Conservation (phyloP, 1,284 basidiomycete genomes). For the Xanthoconium separans region DNA sequence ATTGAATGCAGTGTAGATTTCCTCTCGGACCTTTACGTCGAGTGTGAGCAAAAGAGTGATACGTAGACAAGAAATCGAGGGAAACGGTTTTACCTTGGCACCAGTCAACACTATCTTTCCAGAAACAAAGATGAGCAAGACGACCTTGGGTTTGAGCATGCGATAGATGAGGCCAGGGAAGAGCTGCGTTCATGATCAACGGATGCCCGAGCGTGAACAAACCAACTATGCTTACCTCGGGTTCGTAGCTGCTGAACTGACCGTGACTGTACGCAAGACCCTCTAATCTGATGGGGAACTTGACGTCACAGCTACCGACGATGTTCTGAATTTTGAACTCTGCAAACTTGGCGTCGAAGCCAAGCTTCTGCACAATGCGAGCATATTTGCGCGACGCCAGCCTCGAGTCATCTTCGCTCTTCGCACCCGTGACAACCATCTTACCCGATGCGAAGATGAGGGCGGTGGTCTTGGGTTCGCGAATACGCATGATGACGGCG, state of each 20-base stretch:
- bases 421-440: slow-evolving; percentile 99
- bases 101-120: slow-evolving; percentile 99
- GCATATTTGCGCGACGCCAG: slow-evolving; percentile 99
- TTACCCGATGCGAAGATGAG: slow-evolving; percentile 99
- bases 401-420: slow-evolving; percentile 97
- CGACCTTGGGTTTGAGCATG: slow-evolving; percentile 99
- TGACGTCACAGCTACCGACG: slow-evolving; percentile 97
- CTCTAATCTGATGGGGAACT: slow-evolving; percentile 98
- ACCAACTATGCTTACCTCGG: slow-evolving; percentile 68
- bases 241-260: slow-evolving; percentile 97
- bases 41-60: slow-evolving; percentile 25
- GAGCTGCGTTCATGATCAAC: slow-evolving; percentile 51
- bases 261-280: slow-evolving; percentile 98
- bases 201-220: neutral
- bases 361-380: slow-evolving; percentile 98
- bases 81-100: slow-evolving; percentile 75
- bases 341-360: slow-evolving; percentile 98
- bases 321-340: slow-evolving; percentile 99
- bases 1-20: slow-evolving; percentile 99
- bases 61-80: neutral
- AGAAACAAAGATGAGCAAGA: slow-evolving; percentile 97
- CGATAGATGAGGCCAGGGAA: slow-evolving; percentile 99
- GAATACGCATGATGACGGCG: slow-evolving; percentile 99
- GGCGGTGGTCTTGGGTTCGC: slow-evolving; percentile 99
- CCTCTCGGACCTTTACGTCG: slow-evolving; percentile 82